phyloP scores from a whole-genome alignment of 805 yeast species.

The Wickerhamiella sergipiensis region DNA sequence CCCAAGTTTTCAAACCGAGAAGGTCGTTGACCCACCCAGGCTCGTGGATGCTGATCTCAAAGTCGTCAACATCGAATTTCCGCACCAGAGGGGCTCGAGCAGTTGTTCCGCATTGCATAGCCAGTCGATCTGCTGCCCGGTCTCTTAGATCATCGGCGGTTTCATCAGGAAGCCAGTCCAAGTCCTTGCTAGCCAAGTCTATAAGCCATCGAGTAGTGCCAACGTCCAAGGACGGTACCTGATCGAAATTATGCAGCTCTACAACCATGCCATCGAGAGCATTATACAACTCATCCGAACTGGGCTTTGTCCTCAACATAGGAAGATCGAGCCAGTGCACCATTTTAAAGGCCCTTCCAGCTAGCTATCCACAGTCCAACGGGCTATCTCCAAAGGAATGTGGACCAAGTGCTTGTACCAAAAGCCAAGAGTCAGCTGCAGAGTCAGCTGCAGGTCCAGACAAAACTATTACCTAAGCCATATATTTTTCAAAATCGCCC shows the following conservation, averaged over 20 bases:
- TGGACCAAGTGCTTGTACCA: too few relatives aligned
- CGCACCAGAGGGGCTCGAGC: slow-evolving; percentile 65
- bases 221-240: slow-evolving; percentile 10
- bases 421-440: too few relatives aligned
- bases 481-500: not conserved
- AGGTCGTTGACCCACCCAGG: slow-evolving; percentile 81
- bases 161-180: slow-evolving; percentile 34
- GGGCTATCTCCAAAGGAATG: too few relatives aligned
- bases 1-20: slow-evolving; percentile 93
- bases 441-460: too few relatives aligned
- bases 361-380: too few relatives aligned
- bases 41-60: slow-evolving; percentile 39
- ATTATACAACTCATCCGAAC: slow-evolving; percentile 7
- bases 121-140: slow-evolving; percentile 48
- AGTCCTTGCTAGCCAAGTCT: slow-evolving; percentile 18
- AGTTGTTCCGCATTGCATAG: slow-evolving; percentile 75
- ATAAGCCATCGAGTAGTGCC: slow-evolving; percentile 24
- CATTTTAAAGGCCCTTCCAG: too few relatives aligned
- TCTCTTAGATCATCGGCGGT: slow-evolving; percentile 31
- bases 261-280: slow-evolving; percentile 10
- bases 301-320: slow-evolving; percentile 13
- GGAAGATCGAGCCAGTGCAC: slow-evolving; percentile 24
- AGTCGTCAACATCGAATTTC: slow-evolving; percentile 35
- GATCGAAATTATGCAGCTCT: slow-evolving; percentile 12
- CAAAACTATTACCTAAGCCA: not conserved